These are phyloP conservation scores for Sporothrix brasiliensis DNA, from an alignment of 2,329 filamentous ascomycete genomes.

Conservation along the genomic window DNA sequence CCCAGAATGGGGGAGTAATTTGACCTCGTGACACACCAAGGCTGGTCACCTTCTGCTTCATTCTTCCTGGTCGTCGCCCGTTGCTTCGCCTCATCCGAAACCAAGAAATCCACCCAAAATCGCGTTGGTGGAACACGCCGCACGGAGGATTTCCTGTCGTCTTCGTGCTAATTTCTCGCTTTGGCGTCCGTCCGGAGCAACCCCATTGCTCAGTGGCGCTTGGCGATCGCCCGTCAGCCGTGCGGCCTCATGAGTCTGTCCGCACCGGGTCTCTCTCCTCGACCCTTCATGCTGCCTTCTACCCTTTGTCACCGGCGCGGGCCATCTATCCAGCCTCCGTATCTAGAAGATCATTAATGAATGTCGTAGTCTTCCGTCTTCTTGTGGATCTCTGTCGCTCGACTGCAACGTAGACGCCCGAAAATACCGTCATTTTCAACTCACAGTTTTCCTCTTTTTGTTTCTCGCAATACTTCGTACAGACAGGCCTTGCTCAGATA, in stretches of 20 bases:
- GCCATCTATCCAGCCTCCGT: constrained; percentile 20
- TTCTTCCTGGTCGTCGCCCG: background rate
- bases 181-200: constrained; percentile 13
- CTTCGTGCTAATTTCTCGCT: background rate
- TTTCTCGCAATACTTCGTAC: background rate
- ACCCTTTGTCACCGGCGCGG: background rate
- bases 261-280: background rate
- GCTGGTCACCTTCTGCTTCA: background rate
- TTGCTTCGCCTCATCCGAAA: constrained; percentile 20
- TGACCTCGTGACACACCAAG: background rate
- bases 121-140: background rate
- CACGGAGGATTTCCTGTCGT: background rate
- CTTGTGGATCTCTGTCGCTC: background rate
- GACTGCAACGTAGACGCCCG: background rate
- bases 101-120: background rate
- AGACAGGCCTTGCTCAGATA: constrained; percentile 2
- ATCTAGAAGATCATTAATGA: background rate
- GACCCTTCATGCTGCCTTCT: too few relatives aligned
- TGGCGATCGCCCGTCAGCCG: background rate
- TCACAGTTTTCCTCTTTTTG: background rate
- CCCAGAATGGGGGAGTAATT: background rate
- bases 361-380: background rate
- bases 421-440: background rate
- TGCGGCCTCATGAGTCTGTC: constrained; percentile 24
- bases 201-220: background rate